phyloP scores from a whole-genome alignment of 2,329 filamentous ascomycete species.

The Mollisia scopiformis region DNA sequence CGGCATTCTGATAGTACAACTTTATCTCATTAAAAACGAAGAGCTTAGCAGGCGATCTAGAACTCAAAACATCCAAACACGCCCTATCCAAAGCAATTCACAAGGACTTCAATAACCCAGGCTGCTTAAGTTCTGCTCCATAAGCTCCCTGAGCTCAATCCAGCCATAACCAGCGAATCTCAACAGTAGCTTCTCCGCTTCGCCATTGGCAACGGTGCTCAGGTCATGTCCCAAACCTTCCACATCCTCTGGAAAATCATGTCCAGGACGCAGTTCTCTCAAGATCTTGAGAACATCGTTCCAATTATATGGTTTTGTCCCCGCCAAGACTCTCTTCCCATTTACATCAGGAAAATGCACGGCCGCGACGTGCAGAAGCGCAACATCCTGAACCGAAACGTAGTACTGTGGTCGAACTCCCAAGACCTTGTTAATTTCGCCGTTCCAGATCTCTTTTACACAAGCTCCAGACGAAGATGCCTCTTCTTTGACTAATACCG shows the following conservation, averaged over 20 bases:
- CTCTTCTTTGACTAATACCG: conserved; percentile 13
- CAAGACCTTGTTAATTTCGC: conserved; percentile 7
- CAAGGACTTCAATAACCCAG: no score
- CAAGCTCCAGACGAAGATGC: conserved; percentile 27
- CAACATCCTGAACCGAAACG: conserved; percentile 35
- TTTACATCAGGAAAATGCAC: conserved; percentile 29
- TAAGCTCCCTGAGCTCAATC: conserved; percentile 25
- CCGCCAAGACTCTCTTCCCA: conserved; percentile 30
- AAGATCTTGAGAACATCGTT: conserved; percentile 31
- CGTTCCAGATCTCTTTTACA: conserved; percentile 27
- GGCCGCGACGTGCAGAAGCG: conserved; percentile 35
- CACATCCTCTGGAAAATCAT: conserved; percentile 23
- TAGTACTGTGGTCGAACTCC: conserved; percentile 18
- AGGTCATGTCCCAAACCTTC: conserved; percentile 16
- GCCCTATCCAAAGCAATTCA: no score
- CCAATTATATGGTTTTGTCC: conserved; percentile 29
- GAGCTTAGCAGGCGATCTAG: no score
- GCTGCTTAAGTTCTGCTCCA: no score
- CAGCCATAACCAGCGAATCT: conserved; percentile 21
- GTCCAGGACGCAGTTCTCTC: conserved; percentile 27
- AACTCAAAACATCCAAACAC: no score
- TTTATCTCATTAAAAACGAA: no score
- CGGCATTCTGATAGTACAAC: no score
- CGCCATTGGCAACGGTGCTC: conserved; percentile 21
- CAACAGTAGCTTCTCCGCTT: conserved; percentile 22